phyloP scores from a whole-genome alignment of 2,329 filamentous ascomycete genomes.

The Westerdykella ornata region DNA sequence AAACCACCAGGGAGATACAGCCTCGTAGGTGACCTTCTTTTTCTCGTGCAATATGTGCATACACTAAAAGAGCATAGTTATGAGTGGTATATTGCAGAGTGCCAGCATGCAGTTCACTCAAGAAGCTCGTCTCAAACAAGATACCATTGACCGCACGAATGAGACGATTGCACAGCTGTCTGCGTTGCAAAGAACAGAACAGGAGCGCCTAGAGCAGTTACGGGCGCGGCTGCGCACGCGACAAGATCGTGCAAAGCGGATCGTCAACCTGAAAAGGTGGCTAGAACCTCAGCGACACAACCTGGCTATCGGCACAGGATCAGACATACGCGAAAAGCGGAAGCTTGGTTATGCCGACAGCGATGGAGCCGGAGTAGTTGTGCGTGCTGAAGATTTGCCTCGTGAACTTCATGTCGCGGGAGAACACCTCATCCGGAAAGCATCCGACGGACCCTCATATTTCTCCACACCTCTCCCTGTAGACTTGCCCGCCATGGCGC shows the following conservation, averaged over 20 bases:
- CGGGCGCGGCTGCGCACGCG: conserved; percentile 58
- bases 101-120: conserved; percentile 72
- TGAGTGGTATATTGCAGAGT: conserved; percentile 73
- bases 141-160: conserved; percentile 75
- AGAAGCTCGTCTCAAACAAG: conserved; percentile 77
- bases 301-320: conserved; percentile 42
- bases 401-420: conserved; percentile 23
- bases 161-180: conserved; percentile 73
- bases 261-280: conserved; percentile 69
- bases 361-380: conserved; percentile 27
- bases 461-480: conserved; percentile 22
- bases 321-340: conserved; percentile 39
- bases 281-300: conserved; percentile 60
- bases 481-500: conserved; percentile 12
- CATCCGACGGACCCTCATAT: conserved; percentile 26
- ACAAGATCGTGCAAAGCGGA: conserved; percentile 61
- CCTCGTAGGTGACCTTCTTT: conserved; percentile 55
- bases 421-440: conserved; percentile 23
- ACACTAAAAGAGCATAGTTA: conserved; percentile 51
- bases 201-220: conserved; percentile 64
- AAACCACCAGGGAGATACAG: conserved; percentile 74
- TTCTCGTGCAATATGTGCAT: neutral
- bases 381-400: conserved; percentile 25
- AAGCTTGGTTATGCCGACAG: conserved; percentile 45
- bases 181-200: conserved; percentile 68